Percentiles rank a stretch among this genome's conserved stretches.
phyloP scores from a whole-genome alignment of 495 filamentous ascomycete species.

The Geoglossum glabrum region DNA sequence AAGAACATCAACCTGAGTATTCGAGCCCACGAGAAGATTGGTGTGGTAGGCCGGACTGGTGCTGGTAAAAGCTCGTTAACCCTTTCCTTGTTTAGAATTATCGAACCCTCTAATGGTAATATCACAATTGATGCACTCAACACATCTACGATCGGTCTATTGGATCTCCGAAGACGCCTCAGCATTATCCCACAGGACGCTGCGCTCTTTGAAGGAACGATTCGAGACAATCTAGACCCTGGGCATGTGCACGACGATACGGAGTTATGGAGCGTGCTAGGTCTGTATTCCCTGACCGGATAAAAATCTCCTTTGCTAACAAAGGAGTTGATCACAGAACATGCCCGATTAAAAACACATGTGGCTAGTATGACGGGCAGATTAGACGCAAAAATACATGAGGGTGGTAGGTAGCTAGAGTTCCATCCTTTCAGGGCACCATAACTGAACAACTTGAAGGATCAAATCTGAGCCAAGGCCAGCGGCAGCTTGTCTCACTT shows the following conservation, averaged over 20 bases:
- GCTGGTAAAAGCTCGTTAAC: conserved; percentile 94
- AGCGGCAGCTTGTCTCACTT: conserved; percentile 82
- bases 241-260: conserved; percentile 91
- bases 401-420: conserved; percentile 53
- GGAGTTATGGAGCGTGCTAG: conserved; percentile 90
- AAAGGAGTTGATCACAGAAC: conserved; percentile 34
- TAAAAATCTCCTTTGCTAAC: background rate
- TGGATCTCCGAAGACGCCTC: conserved; percentile 73
- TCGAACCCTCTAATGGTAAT: conserved; percentile 60
- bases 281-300: conserved; percentile 28
- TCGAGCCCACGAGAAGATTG: conserved; percentile 92
- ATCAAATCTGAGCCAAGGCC: conserved; percentile 68
- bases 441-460: conserved; percentile 22
- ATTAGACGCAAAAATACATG: conserved; percentile 74
- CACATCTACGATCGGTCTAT: conserved; percentile 73
- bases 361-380: conserved; percentile 72
- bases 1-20: conserved; percentile 83
- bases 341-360: conserved; percentile 84
- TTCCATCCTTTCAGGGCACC: background rate
- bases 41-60: conserved; percentile 89
- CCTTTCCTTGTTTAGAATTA: conserved; percentile 84
- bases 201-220: conserved; percentile 86
- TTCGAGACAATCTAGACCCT: conserved; percentile 92
- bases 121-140: conserved; percentile 81
- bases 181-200: conserved; percentile 98